Evolutionary conservation across 257 asterid genomes (phyloP).

Genomic region (Coffea canephora): DNA sequence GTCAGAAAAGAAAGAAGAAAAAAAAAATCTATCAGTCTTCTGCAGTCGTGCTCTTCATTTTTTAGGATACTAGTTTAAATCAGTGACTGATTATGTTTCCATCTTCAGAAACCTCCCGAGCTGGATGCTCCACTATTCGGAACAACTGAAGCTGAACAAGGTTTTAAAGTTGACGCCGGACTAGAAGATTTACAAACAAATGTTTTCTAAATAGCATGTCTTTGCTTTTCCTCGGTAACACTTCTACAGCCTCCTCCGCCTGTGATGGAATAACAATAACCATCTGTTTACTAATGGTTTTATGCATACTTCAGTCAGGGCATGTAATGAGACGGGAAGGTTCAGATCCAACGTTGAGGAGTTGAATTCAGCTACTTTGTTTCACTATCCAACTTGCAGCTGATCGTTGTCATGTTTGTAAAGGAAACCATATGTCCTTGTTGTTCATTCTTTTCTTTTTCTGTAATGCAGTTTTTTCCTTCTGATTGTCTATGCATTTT

Average conservation of each 20-base stretch:
- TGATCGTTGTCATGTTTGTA: slow-evolving; percentile 3
- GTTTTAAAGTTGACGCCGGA: slow-evolving; percentile 52
- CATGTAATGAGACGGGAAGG: background rate
- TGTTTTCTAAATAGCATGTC: slow-evolving; percentile 60
- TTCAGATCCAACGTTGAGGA: background rate
- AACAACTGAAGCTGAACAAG: slow-evolving; percentile 40
- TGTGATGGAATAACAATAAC: background rate
- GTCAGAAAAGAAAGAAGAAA: too few relatives aligned
- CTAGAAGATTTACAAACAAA: slow-evolving; percentile 78
- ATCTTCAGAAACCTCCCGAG: slow-evolving; percentile 67
- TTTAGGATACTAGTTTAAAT: background rate
- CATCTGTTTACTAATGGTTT: background rate
- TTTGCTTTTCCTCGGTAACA: background rate
- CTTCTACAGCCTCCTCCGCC: background rate
- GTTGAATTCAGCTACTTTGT: slow-evolving; percentile 8
- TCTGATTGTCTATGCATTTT: background rate
- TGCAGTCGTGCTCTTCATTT: background rate
- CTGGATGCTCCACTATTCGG: slow-evolving; percentile 56
- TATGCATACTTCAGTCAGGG: background rate
- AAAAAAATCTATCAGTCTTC: background rate
- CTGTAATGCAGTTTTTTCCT: slow-evolving; percentile 20
- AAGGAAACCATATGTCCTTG: slow-evolving; percentile 14
- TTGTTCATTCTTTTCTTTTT: slow-evolving; percentile 4
- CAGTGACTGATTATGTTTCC: slow-evolving; percentile 13
- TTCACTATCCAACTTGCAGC: slow-evolving; percentile 6